Base-by-base conservation (phyloP, 306 rosid genomes). In the Comarum palustre region DNA sequence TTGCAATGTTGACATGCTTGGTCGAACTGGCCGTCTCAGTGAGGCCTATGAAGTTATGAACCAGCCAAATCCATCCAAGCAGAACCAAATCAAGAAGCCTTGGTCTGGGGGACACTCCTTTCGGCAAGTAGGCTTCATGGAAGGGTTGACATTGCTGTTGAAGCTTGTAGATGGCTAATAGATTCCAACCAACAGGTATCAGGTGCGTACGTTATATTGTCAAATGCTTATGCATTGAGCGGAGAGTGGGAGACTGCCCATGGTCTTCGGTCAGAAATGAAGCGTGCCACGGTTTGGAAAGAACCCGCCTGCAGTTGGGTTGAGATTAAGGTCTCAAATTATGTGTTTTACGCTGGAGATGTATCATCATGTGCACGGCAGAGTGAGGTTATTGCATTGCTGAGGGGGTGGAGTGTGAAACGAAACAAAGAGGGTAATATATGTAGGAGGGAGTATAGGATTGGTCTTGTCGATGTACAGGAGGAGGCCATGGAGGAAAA, bases 221-320 rank as follows among this genome's bases (percentile, higher is more conserved):
- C 92, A 62, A 93, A 86, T 36, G 71, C 93, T n/a, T 90, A 89
- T 68, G 88, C 95, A 39, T 74, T 80, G 68, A 86, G 85, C 34
- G 93, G 96, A 48, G 93, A 90, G 42, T 86, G 92, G 97, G 97
- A 87, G 71, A 89, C 73, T 59, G 93, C 84, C 47, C 84, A 82
- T 22, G 76, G 58, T 60, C 77, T 87, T 57, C 73, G 92, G 42
- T 78, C 85, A 12, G 68, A 87, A 79, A 90, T 93, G 96, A 90
- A 86, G 86, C 86, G 55, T 12, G 41, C 73, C 0, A 84, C 92
- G 73, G 81, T 93, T 48, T 42, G 72, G 22, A 93, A 93, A 80
- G 93, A 90, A 78, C 96, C 93, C 0, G 98, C 96, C 8, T 82
- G 97, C 80, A 93, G 97, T 78, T 90, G 97, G 98, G 75, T 93